phyloP scores from a whole-genome alignment of 306 rosid species.

The Quercus alba region DNA sequence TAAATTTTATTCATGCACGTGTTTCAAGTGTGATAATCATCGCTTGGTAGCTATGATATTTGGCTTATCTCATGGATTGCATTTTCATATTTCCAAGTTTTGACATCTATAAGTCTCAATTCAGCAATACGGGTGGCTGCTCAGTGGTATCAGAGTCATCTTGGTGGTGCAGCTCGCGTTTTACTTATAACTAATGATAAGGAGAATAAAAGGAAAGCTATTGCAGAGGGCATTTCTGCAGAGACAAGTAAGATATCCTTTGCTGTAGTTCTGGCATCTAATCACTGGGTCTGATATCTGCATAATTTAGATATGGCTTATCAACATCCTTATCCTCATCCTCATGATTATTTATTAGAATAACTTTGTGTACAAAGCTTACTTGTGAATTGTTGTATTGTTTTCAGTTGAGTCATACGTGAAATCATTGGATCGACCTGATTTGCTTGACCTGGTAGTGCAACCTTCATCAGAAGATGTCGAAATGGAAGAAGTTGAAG shows the following conservation, averaged over 20 bases:
- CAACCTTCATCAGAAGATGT: constrained; percentile 77
- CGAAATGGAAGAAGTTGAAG: constrained; percentile 78
- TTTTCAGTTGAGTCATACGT: constrained; percentile 89
- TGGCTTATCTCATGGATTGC: background rate
- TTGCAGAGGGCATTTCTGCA: constrained; percentile 84
- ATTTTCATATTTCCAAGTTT: constrained; percentile 3
- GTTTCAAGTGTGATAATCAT: background rate
- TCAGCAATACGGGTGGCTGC: constrained; percentile 95
- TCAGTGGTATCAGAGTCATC: constrained; percentile 95
- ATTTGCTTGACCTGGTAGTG: constrained; percentile 89
- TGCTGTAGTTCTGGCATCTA: constrained; percentile 17
- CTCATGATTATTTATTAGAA: background rate
- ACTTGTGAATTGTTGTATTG: constrained; percentile 18
- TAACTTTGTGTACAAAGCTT: constrained; percentile 7
- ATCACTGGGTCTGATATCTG: background rate
- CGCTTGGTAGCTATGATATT: background rate
- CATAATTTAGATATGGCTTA: background rate
- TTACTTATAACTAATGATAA: constrained; percentile 86
- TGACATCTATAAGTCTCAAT: constrained; percentile 30
- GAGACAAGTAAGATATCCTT: constrained; percentile 68
- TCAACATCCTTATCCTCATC: constrained; percentile 2
- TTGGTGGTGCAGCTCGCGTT: constrained; percentile 65
- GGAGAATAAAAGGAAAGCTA: constrained; percentile 88
- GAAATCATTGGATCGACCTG: constrained; percentile 71
- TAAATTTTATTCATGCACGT: background rate